A percentile compares a stretch with the other conserved stretches of the same genome.
phyloP scores from a whole-genome alignment of 495 filamentous ascomycete species.

The Aspergillus sclerotioniger region DNA sequence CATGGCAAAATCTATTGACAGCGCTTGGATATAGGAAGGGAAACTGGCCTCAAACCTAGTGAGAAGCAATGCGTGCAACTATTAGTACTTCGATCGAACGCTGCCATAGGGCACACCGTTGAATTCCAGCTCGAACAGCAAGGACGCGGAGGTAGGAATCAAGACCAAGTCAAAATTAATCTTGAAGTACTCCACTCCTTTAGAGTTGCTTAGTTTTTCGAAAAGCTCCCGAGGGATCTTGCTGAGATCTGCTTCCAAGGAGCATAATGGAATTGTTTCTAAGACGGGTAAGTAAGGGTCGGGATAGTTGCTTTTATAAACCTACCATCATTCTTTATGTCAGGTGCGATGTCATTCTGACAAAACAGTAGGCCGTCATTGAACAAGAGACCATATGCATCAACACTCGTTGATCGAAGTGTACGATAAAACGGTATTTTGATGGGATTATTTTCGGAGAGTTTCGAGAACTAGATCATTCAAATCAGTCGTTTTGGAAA shows the following conservation, averaged over 20 bases:
- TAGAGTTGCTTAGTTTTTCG: slow-evolving; percentile 16
- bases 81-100: slow-evolving; percentile 14
- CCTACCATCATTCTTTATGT: slow-evolving; percentile 3
- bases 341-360: neutral
- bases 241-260: slow-evolving; percentile 23
- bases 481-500: neutral
- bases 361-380: neutral
- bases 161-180: slow-evolving; percentile 21
- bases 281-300: neutral
- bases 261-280: slow-evolving; percentile 21
- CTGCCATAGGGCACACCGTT: slow-evolving; percentile 28
- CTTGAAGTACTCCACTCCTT: slow-evolving; percentile 19
- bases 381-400: too few species aligned
- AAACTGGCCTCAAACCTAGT: too few species aligned
- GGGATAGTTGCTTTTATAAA: neutral
- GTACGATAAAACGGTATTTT: slow-evolving; percentile 3
- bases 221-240: slow-evolving; percentile 26
- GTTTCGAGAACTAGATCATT: slow-evolving; percentile 9
- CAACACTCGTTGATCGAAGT: neutral
- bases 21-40: too few species aligned
- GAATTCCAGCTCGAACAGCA: slow-evolving; percentile 30
- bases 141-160: slow-evolving; percentile 24
- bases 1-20: too few species aligned
- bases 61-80: neutral
- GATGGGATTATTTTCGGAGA: slow-evolving; percentile 11